phyloP scores from a whole-genome alignment of 352 stramenopile genomes.

The Phytophthora sp. region DNA sequence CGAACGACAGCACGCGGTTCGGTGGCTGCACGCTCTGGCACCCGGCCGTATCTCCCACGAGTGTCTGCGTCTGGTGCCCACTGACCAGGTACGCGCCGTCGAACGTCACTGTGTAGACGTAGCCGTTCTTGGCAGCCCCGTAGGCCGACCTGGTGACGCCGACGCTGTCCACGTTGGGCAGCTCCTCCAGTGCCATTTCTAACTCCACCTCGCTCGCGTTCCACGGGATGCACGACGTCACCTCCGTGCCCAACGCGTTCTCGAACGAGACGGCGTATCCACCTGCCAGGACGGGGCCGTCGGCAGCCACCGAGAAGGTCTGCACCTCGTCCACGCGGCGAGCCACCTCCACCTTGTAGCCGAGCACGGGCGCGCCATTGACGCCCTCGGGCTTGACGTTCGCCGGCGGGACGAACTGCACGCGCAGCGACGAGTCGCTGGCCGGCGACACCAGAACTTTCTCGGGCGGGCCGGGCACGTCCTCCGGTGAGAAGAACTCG shows the following conservation, averaged over 20 bases:
- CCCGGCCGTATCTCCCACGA: slow-evolving; percentile 44
- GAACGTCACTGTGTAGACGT: slow-evolving; percentile 78
- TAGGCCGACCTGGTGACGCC: slow-evolving; percentile 59
- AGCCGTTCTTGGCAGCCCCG: slow-evolving; percentile 55
- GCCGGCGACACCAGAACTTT: slow-evolving; percentile 58
- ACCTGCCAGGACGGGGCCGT: slow-evolving; percentile 54
- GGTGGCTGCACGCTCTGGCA: slow-evolving; percentile 47
- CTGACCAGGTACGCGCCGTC: slow-evolving; percentile 66
- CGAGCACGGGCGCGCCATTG: slow-evolving; percentile 73
- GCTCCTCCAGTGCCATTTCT: slow-evolving; percentile 69
- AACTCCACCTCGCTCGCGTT: slow-evolving; percentile 73
- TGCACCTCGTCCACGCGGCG: slow-evolving; percentile 75
- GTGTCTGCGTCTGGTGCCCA: slow-evolving; percentile 56
- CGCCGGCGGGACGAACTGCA: slow-evolving; percentile 67
- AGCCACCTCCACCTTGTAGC: slow-evolving; percentile 82
- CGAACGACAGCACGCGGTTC: slow-evolving; percentile 62
- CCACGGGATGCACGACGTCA: slow-evolving; percentile 70
- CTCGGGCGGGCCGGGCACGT: slow-evolving; percentile 68
- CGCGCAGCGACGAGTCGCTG: slow-evolving; percentile 57
- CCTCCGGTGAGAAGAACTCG: slow-evolving; percentile 62
- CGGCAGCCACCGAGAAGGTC: slow-evolving; percentile 66
- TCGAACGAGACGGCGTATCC: slow-evolving; percentile 65
- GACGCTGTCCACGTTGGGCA: slow-evolving; percentile 71
- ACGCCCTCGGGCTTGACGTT: slow-evolving; percentile 67
- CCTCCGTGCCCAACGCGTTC: slow-evolving; percentile 36